phyloP scores from a whole-genome alignment of 2,329 filamentous ascomycete species.

The Lasiodiplodia citricola region DNA sequence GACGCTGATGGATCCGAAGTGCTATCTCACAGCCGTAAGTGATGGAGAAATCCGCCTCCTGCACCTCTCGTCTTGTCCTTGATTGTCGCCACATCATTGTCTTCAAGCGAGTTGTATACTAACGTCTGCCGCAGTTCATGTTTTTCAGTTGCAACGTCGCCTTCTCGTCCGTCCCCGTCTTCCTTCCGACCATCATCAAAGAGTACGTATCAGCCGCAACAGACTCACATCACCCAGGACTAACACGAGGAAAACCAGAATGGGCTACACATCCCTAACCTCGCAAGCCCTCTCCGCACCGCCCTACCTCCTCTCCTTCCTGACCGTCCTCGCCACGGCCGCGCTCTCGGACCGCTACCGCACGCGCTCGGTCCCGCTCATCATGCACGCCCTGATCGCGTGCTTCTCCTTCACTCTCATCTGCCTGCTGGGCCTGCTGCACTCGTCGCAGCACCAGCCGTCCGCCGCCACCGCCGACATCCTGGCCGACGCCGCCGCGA shows the following conservation, averaged over 20 bases:
- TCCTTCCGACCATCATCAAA: conserved; percentile 79
- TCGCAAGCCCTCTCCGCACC: conserved; percentile 82
- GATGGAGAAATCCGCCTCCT: not conserved
- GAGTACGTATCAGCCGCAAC: conserved; percentile 49
- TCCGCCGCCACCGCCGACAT: too few relatives aligned
- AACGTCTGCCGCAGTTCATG: conserved; percentile 58
- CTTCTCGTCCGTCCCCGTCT: conserved; percentile 86
- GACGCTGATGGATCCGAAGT: conserved; percentile 68
- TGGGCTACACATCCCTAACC: conserved; percentile 72
- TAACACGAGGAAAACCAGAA: conserved; percentile 40
- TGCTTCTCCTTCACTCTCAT: conserved; percentile 65
- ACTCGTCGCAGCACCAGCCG: conserved; percentile 31
- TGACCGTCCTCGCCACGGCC: conserved; percentile 73
- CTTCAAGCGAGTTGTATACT: not conserved
- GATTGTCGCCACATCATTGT: not conserved
- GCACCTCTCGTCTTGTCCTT: not conserved
- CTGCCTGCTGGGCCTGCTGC: conserved; percentile 61
- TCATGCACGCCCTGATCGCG: conserved; percentile 72
- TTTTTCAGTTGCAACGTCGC: conserved; percentile 89
- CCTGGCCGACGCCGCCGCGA: not conserved
- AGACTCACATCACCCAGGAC: too few relatives aligned
- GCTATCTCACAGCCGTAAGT: conserved; percentile 71
- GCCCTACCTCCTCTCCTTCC: conserved; percentile 78
- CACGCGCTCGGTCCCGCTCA: conserved; percentile 69
- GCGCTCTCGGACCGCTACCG: conserved; percentile 71